Conservation (phyloP, 306 rosid genomes). For the Rosa lucieae region DNA sequence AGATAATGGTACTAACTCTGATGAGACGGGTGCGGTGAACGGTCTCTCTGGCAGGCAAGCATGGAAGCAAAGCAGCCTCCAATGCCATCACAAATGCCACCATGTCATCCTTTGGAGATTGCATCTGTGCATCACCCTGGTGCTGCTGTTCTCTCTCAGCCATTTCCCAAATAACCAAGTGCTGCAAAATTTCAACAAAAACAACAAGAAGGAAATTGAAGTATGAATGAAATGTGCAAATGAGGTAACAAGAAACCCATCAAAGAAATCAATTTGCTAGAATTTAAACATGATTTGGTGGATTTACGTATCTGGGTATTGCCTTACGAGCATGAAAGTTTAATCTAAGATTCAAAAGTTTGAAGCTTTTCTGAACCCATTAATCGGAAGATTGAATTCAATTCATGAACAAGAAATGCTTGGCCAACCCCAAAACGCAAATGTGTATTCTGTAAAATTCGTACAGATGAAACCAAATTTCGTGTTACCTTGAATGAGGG, state of each 20-base stretch:
- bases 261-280: background rate
- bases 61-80: conserved; percentile 96
- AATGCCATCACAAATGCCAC: conserved; percentile 64
- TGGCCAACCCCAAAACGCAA: background rate
- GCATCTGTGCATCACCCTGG: conserved; percentile 44
- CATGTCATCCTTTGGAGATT: conserved; percentile 77
- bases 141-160: conserved; percentile 74
- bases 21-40: conserved; percentile 91
- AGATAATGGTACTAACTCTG: conserved; percentile 60
- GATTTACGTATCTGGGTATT: background rate
- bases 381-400: background rate
- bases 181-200: background rate
- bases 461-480: background rate
- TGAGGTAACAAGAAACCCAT: background rate
- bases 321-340: background rate
- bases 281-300: background rate
- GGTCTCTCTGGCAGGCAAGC: conserved; percentile 97
- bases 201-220: background rate
- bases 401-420: background rate
- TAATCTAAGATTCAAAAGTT: background rate
- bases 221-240: background rate
- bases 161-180: conserved; percentile 34
- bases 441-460: background rate
- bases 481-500: background rate
- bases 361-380: background rate